Base-by-base conservation (phyloP, 2,329 filamentous ascomycete species). In the Dryadomyces sulphureus region DNA sequence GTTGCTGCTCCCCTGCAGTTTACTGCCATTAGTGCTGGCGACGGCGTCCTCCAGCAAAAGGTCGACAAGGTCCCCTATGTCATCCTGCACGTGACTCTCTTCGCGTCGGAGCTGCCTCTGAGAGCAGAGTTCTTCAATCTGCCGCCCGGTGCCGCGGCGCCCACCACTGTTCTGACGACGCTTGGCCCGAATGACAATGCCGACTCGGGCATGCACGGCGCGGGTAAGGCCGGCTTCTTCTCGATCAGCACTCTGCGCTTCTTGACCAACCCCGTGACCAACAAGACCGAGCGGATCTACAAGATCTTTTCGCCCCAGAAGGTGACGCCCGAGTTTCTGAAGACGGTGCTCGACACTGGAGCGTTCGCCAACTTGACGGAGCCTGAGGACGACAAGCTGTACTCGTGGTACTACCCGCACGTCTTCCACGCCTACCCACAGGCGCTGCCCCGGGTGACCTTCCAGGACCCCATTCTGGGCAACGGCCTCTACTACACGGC, bases 41-140 rank as follows among this genome's bases (percentile, higher is more conserved):
- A 80, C 32, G 66, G 70, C 22, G 75, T 94, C 21, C 73, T 89
- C 16, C 81, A 85, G 45, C 68, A 73, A 27, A 61, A 65, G 4
- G 87, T 93, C 2, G 83, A 92, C 53, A 61, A 74, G 40, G 80
- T 95, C n/a, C 84, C 86, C 0, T 98, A 95, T 59, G 84, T 87
- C 3, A 74, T 75, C 41, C 72, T 96, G 0, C 82, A 96, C 57
- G 90, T 95, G 45, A 96, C 90, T 0, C 75, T 96, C 1, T 90
- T 98, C 56, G 72, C 89, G 0, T 85, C 87, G 0, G 79, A 85
- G 0, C 75, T 79, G 54, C 70, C 65, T n/a, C 72, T 94, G n/a
- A 79, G 75, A 19, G 73, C 83, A 0, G 60, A 60, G 3, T 88
- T 79, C 58, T 96, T 96, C 67, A 75, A 77, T 47, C 68, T 93